Evolutionary conservation across 1,139 yeast genomes (phyloP).

Genomic region (Spencermartinsiella ligniputridi): DNA sequence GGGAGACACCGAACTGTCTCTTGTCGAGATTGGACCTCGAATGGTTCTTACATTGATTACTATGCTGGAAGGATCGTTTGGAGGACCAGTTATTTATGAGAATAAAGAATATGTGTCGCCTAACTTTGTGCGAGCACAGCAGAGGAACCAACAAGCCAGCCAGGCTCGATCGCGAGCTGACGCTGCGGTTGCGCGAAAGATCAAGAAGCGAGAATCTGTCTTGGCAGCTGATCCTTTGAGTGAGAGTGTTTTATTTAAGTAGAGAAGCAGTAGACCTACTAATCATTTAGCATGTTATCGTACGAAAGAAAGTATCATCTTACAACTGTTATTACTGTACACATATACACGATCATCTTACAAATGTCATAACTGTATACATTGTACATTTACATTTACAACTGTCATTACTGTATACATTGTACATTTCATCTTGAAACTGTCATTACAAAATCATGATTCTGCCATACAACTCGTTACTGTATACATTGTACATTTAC

Average conservation of each 20-base stretch:
- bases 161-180: slow-evolving; percentile 76
- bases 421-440: no score
- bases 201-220: slow-evolving; percentile 70
- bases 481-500: no score
- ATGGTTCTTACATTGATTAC: slow-evolving; percentile 90
- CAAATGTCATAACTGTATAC: no score
- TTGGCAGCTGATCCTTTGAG: slow-evolving; percentile 80
- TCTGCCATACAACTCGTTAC: no score
- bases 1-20: slow-evolving; percentile 51
- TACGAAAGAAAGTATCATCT: slow-evolving; percentile 1
- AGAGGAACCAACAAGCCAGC: slow-evolving; percentile 72
- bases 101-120: slow-evolving; percentile 97
- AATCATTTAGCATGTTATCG: slow-evolving; percentile 5
- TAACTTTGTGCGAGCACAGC: slow-evolving; percentile 88
- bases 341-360: no score
- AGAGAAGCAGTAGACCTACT: neutral
- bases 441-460: no score
- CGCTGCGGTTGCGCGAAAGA: slow-evolving; percentile 70
- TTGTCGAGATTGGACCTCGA: slow-evolving; percentile 96
- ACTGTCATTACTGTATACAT: no score
- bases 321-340: slow-evolving; percentile 10
- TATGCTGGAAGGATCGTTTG: slow-evolving; percentile 92
- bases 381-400: no score
- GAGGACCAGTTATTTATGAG: slow-evolving; percentile 97
- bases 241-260: slow-evolving; percentile 63